phyloP scores from a whole-genome alignment of 768 basidiomycete species.

The Leccinum uliginosum region DNA sequence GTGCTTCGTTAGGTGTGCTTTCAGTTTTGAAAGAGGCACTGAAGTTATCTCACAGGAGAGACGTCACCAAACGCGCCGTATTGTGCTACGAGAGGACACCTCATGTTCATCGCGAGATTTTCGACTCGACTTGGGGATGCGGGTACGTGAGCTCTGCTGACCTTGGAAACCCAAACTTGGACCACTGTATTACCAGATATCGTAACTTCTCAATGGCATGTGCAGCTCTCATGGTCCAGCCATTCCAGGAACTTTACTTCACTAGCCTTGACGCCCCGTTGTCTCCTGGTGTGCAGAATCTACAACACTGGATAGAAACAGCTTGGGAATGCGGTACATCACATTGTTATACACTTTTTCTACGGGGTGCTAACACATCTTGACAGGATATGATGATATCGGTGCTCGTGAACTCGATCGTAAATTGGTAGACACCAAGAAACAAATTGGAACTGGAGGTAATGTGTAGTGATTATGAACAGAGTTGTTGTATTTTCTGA shows the following conservation, averaged over 20 bases:
- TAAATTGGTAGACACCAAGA: slow-evolving; percentile 49
- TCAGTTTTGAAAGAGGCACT: slow-evolving; percentile 56
- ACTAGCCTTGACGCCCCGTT: slow-evolving; percentile 52
- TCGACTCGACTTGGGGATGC: slow-evolving; percentile 72
- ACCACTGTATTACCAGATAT: slow-evolving; percentile 46
- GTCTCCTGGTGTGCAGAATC: slow-evolving; percentile 64
- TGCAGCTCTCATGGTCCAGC: slow-evolving; percentile 65
- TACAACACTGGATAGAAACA: slow-evolving; percentile 76
- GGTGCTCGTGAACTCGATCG: slow-evolving; percentile 59
- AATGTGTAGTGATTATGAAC: slow-evolving; percentile 3
- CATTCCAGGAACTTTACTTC: slow-evolving; percentile 56
- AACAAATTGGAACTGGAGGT: slow-evolving; percentile 85
- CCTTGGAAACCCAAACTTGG: slow-evolving; percentile 1
- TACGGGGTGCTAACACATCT: neutral
- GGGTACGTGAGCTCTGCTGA: slow-evolving; percentile 41
- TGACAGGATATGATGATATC: slow-evolving; percentile 64
- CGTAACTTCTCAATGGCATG: slow-evolving; percentile 82
- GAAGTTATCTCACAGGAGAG: slow-evolving; percentile 45
- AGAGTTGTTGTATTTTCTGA: neutral
- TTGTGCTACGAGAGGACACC: slow-evolving; percentile 62
- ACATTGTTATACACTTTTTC: neutral
- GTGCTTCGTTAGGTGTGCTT: slow-evolving; percentile 50
- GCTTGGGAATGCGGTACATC: slow-evolving; percentile 68
- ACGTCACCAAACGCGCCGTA: slow-evolving; percentile 49
- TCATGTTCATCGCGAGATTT: slow-evolving; percentile 52